A percentile compares a stretch with the other conserved stretches of the same genome.
phyloP scores from a whole-genome alignment of 768 basidiomycete genomes.

The Astraeus odoratus region DNA sequence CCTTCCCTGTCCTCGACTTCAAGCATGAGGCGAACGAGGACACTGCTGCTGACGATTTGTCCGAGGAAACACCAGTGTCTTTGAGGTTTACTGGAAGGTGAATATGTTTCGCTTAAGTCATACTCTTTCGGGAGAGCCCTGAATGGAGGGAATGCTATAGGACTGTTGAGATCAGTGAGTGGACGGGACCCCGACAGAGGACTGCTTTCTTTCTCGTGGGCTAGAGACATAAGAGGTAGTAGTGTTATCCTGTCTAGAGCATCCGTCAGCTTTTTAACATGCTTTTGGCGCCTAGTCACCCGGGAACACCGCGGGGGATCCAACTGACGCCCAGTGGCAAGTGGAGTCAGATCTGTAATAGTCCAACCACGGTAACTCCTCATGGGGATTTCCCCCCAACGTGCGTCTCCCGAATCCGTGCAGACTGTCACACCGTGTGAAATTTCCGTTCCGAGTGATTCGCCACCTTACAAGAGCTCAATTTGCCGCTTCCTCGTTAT shows the following conservation, averaged over 20 bases:
- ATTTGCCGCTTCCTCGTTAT: too few species aligned
- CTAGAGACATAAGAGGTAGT: not conserved
- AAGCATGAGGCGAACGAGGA: constrained; percentile 23
- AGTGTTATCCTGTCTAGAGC: not conserved
- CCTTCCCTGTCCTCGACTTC: constrained; percentile 25
- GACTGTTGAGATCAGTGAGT: constrained; percentile 22
- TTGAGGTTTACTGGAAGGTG: constrained; percentile 19
- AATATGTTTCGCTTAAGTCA: constrained; percentile 12
- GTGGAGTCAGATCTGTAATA: too few species aligned
- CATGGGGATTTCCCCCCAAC: too few species aligned
- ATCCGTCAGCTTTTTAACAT: not conserved
- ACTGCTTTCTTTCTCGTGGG: not conserved
- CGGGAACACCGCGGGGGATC: too few species aligned
- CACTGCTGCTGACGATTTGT: constrained; percentile 16
- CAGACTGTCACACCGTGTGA: too few species aligned
- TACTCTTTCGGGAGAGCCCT: constrained; percentile 17
- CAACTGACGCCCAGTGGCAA: too few species aligned
- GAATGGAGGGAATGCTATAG: constrained; percentile 19
- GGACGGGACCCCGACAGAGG: constrained; percentile 14
- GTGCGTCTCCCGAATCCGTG: too few species aligned
- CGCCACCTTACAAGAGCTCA: too few species aligned
- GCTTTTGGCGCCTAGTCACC: not conserved
- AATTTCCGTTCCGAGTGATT: too few species aligned
- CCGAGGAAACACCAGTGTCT: constrained; percentile 28
- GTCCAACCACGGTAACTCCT: too few species aligned